Base-by-base conservation (phyloP, 768 basidiomycete genomes). In the Tylopilus rubrobrunneus region DNA sequence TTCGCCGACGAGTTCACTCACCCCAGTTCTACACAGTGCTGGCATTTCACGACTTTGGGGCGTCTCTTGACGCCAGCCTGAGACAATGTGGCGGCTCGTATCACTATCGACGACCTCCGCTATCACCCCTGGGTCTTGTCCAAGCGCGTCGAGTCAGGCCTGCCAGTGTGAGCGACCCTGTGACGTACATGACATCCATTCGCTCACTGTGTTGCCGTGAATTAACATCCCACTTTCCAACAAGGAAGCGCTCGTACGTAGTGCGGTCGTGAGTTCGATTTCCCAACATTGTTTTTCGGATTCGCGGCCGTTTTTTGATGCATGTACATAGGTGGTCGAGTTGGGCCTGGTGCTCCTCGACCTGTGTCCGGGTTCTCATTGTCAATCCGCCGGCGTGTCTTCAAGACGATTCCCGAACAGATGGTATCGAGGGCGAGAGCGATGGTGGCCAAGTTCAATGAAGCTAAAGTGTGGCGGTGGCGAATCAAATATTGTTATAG, bases 401-500 rank as follows among this genome's bases (percentile, higher is more conserved):
- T n/a, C 68, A 76, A 50, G 60, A 64, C 8, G 63, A 80, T 57
- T 48, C 66, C 19, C 1, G 40, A 42, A 3, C 68, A 59, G 28
- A 77, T 86, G 66, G 70, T 78, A 5, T 51, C 64, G 21, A 72
- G 74, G 56, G 81, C 80, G 8, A 62, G 62, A 12, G 67, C 73
- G 9, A 58, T 83, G 53, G 62, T 76, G 29, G 57, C 57, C 36
- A 65, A 74, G 44, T 80, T 82, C 40, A 69, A 71, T 51, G 62
- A 67, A 50, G 73, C 73, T 0, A 76, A 75, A 5, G 64, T 79
- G 27, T 54, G 60, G 10, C 68, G 67, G 45, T 66, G 72, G 56
- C 69, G 73, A 33, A 66, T 86, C 49, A 19, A 19, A 19, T 19
- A 59, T 84, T 34, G 64, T 85, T 45, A 78, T 77, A 55, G 84